phyloP scores from a whole-genome alignment of 1,139 yeast species.

The Kodamaea suecica region DNA sequence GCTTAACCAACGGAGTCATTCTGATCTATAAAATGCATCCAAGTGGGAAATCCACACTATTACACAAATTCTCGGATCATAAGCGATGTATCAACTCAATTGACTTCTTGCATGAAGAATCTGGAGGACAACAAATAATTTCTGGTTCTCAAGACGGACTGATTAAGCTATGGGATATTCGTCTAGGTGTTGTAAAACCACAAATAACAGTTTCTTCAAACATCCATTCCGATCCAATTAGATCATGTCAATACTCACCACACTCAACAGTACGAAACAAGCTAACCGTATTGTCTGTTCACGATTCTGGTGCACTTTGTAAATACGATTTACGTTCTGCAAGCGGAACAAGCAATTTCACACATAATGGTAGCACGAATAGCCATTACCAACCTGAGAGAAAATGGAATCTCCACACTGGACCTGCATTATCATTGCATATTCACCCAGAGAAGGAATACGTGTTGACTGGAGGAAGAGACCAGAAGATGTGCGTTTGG shows the following conservation, averaged over 20 bases:
- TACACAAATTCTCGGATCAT: slow-evolving; percentile 61
- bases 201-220: slow-evolving; percentile 41
- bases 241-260: slow-evolving; percentile 60
- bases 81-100: slow-evolving; percentile 79
- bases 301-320: slow-evolving; percentile 85
- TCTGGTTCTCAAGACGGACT: slow-evolving; percentile 94
- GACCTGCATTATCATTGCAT: slow-evolving; percentile 83
- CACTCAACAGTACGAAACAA: slow-evolving; percentile 37
- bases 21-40: slow-evolving; percentile 32
- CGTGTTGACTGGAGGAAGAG: slow-evolving; percentile 90
- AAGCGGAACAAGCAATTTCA: slow-evolving; percentile 14
- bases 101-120: slow-evolving; percentile 53
- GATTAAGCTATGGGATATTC: slow-evolving; percentile 83
- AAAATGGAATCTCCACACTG: slow-evolving; percentile 84
- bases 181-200: slow-evolving; percentile 49
- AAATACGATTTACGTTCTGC: slow-evolving; percentile 73
- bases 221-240: slow-evolving; percentile 60
- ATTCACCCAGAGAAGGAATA: slow-evolving; percentile 86
- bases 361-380: slow-evolving; percentile 16
- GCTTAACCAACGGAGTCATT: slow-evolving; percentile 40
- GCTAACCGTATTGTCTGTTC: slow-evolving; percentile 53
- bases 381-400: slow-evolving; percentile 51
- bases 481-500: slow-evolving; percentile 80
- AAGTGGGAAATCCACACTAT: slow-evolving; percentile 38
- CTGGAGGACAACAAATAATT: slow-evolving; percentile 55